Percentiles rank a stretch among this genome's conserved stretches.
Evolutionary conservation across 2,329 filamentous ascomycete species (phyloP).

Genomic region (Beauveria brongniartii): DNA sequence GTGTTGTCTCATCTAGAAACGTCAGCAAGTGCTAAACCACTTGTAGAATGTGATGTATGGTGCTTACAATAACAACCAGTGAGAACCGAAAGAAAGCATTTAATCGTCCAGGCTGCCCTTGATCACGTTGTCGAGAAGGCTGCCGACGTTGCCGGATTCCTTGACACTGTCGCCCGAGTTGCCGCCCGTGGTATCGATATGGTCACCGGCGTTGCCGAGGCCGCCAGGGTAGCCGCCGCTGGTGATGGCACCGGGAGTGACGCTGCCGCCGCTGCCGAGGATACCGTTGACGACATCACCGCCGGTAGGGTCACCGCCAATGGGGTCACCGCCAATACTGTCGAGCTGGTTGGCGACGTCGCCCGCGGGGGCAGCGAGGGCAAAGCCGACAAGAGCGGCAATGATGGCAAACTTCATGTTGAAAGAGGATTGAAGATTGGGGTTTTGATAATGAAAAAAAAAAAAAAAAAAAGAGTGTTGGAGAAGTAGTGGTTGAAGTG

Average conservation of each 20-base stretch:
- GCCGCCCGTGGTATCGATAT: too few species aligned
- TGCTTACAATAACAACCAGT: too few species aligned
- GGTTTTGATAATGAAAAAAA: neutral
- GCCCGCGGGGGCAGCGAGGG: neutral
- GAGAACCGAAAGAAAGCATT: too few species aligned
- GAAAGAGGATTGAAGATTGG: neutral
- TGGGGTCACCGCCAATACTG: neutral
- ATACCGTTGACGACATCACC: neutral
- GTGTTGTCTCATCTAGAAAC: too few species aligned
- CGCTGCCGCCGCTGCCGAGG: neutral
- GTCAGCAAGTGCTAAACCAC: too few species aligned
- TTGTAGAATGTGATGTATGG: too few species aligned
- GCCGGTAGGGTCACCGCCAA: neutral
- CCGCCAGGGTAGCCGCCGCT: neutral
- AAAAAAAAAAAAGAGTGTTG: neutral
- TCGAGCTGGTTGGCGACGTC: neutral
- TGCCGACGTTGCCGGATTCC: too few species aligned
- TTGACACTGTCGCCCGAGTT: neutral
- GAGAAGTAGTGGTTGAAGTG: neutral
- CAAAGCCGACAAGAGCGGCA: neutral
- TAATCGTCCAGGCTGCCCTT: too few species aligned
- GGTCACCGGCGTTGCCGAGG: neutral
- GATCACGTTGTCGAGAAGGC: too few species aligned
- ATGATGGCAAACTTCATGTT: slow-evolving; percentile 3
- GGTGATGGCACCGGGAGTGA: neutral